Evolutionary conservation across 2,329 filamentous ascomycete genomes (phyloP).

Genomic region (Cylindrodendrum hubeiense): DNA sequence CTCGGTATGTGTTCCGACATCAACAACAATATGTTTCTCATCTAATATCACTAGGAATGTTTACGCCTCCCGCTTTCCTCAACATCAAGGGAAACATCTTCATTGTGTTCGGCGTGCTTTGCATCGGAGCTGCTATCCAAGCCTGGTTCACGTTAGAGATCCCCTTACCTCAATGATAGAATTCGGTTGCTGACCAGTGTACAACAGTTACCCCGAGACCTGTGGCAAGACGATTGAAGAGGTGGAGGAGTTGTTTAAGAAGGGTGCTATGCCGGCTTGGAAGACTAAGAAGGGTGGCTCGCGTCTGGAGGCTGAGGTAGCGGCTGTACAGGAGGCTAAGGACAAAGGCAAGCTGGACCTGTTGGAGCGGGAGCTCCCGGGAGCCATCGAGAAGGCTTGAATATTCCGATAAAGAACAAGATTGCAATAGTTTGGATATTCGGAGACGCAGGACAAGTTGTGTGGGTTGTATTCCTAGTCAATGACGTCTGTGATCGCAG

Average conservation of each 20-base stretch:
- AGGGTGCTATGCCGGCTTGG: conserved; percentile 12
- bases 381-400: conserved; percentile 6
- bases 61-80: conserved; percentile 42
- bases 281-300: conserved; percentile 27
- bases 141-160: conserved; percentile 25
- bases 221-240: conserved; percentile 22
- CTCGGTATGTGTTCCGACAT: conserved; percentile 30
- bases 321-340: conserved; percentile 9
- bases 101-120: conserved; percentile 34
- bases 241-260: conserved; percentile 15
- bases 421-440: neutral
- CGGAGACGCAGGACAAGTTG: neutral
- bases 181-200: neutral
- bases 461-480: neutral
- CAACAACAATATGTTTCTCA: neutral
- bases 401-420: neutral
- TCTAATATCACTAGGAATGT: neutral
- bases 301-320: conserved; percentile 19
- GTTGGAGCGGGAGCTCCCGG: neutral
- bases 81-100: conserved; percentile 41
- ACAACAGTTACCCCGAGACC: conserved; percentile 20
- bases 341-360: conserved; percentile 22
- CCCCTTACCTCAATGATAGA: neutral
- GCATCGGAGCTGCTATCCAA: conserved; percentile 21
- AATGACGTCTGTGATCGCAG: neutral